These are phyloP conservation scores for Phytophthora fragariae DNA, from an alignment of 352 stramenopile species.

Conservation along the genomic window DNA sequence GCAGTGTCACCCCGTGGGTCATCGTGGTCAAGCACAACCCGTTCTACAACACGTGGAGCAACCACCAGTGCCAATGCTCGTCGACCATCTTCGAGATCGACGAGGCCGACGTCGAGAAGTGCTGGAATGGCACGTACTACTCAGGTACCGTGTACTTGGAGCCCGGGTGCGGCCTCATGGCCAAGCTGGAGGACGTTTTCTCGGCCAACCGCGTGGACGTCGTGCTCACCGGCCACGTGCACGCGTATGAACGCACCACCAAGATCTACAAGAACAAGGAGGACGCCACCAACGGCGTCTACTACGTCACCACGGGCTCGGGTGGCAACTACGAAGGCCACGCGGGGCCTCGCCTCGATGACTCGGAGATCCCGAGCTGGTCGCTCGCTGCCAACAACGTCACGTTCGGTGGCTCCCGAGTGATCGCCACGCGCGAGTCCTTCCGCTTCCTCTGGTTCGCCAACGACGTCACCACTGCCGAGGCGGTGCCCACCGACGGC, in stretches of 20 bases:
- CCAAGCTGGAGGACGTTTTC: constrained; percentile 54
- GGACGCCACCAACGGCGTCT: constrained; percentile 45
- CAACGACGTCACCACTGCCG: constrained; percentile 45
- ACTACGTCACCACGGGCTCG: constrained; percentile 57
- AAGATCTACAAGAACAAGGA: constrained; percentile 65
- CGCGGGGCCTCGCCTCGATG: constrained; percentile 40
- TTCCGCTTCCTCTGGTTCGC: constrained; percentile 59
- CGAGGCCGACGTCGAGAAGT: constrained; percentile 42
- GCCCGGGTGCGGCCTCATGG: constrained; percentile 56
- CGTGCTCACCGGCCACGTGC: constrained; percentile 60
- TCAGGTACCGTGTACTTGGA: constrained; percentile 45
- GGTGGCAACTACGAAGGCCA: constrained; percentile 66
- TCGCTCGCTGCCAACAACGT: constrained; percentile 51
- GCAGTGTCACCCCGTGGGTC: constrained; percentile 80
- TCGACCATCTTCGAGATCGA: constrained; percentile 50
- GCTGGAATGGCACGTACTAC: constrained; percentile 59
- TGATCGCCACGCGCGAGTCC: constrained; percentile 55
- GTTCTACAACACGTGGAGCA: constrained; percentile 69
- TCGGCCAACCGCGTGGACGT: constrained; percentile 48
- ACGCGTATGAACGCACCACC: constrained; percentile 56
- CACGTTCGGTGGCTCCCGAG: constrained; percentile 52
- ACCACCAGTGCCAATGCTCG: constrained; percentile 65
- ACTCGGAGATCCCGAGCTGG: constrained; percentile 47
- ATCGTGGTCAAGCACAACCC: constrained; percentile 81
- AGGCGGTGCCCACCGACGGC: constrained; percentile 50